A percentile compares a stretch with the other conserved stretches of the same genome.
Conservation (phyloP, 805 yeast species). For the Helenozyma rhizophorensis region DNA sequence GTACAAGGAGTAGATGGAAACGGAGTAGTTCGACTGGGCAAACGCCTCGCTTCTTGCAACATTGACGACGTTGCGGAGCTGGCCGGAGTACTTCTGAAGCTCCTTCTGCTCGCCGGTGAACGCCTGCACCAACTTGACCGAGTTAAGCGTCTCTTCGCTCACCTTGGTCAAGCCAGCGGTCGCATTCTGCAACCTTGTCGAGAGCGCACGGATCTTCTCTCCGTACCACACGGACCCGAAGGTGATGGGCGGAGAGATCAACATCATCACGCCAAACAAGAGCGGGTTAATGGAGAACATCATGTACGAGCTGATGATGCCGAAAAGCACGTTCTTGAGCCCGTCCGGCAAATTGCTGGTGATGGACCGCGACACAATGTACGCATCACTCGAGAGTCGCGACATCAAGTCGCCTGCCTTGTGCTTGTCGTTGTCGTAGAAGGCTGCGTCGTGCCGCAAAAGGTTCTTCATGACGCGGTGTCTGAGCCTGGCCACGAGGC, state of each 20-base stretch:
- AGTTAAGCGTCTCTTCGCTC: constrained; percentile 40
- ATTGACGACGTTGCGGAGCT: constrained; percentile 35
- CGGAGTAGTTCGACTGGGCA: constrained; percentile 42
- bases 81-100: constrained; percentile 33
- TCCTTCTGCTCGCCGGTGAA: constrained; percentile 42
- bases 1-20: constrained; percentile 38
- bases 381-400: constrained; percentile 42
- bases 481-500: constrained; percentile 41
- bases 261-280: constrained; percentile 39
- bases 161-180: constrained; percentile 43
- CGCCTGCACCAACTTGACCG: constrained; percentile 40
- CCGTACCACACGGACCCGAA: constrained; percentile 45
- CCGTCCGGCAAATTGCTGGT: constrained; percentile 44
- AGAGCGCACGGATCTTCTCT: constrained; percentile 37
- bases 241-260: constrained; percentile 43
- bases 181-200: constrained; percentile 40
- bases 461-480: constrained; percentile 39
- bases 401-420: constrained; percentile 45
- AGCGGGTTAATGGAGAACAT: constrained; percentile 41
- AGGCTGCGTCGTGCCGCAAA: constrained; percentile 38
- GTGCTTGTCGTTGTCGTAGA: constrained; percentile 40
- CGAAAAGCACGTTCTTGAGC: constrained; percentile 39
- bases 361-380: constrained; percentile 41
- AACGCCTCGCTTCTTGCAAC: constrained; percentile 42
- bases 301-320: constrained; percentile 39